Conservation (phyloP, 2,329 filamentous ascomycete genomes). For the Arthrobotrys sphaeroides region DNA sequence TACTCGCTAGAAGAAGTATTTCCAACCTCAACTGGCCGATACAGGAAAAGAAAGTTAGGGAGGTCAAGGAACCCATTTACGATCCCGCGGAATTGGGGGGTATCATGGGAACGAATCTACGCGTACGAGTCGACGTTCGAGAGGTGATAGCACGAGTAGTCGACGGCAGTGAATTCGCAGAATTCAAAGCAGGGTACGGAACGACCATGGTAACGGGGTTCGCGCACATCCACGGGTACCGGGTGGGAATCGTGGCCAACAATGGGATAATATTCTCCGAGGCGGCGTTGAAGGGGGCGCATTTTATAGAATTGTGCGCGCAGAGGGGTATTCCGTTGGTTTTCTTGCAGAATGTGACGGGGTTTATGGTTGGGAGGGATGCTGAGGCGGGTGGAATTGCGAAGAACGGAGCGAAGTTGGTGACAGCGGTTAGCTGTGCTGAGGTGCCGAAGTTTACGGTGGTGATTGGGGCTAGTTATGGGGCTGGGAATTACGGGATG, state of each 20-base stretch:
- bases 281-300: constrained; percentile 88
- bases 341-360: constrained; percentile 95
- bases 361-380: constrained; percentile 96
- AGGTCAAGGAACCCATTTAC: constrained; percentile 80
- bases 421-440: constrained; percentile 92
- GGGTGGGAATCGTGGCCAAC: constrained; percentile 92
- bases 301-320: constrained; percentile 94
- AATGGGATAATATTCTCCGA: constrained; percentile 94
- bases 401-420: constrained; percentile 96
- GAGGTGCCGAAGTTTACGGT: constrained; percentile 97
- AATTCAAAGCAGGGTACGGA: constrained; percentile 94
- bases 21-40: constrained; percentile 88
- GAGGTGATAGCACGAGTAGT: constrained; percentile 94
- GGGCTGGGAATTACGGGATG: constrained; percentile 91
- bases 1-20: constrained; percentile 83
- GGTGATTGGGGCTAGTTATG: constrained; percentile 73
- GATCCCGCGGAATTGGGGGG: constrained; percentile 81
- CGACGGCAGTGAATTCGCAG: constrained; percentile 86
- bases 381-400: constrained; percentile 95
- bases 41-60: constrained; percentile 61
- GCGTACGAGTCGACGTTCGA: constrained; percentile 83
- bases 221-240: constrained; percentile 86
- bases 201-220: constrained; percentile 91
- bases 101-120: constrained; percentile 88
- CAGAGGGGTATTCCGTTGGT: constrained; percentile 89